These are phyloP conservation scores for Byssoonygena ceratinophila DNA, from an alignment of 2,329 filamentous ascomycete species.

Conservation along the genomic window DNA sequence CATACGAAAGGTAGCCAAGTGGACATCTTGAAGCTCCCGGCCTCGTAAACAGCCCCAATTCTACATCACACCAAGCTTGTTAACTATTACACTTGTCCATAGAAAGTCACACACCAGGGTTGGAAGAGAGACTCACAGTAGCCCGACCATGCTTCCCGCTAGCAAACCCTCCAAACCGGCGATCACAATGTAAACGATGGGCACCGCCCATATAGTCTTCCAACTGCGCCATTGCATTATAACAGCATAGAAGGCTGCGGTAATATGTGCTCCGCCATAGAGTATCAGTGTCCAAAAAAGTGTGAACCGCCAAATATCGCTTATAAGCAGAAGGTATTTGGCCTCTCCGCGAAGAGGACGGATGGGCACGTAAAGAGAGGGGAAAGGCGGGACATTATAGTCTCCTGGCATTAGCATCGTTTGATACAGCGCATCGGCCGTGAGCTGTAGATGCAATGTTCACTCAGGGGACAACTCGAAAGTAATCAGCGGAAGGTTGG, in stretches of 20 bases:
- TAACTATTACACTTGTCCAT: neutral
- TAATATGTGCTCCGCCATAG: conserved; percentile 63
- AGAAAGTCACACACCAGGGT: too few relatives aligned
- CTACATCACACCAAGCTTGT: conserved; percentile 34
- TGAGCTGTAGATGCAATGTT: neutral
- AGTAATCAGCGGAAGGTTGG: neutral
- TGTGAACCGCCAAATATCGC: conserved; percentile 79
- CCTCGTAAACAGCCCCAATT: conserved; percentile 66
- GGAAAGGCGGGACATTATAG: conserved; percentile 64
- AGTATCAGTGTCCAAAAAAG: conserved; percentile 75
- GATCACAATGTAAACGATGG: conserved; percentile 58
- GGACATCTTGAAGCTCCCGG: conserved; percentile 80
- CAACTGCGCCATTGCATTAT: conserved; percentile 51
- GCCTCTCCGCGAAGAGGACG: conserved; percentile 46
- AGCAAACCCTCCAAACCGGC: conserved; percentile 67
- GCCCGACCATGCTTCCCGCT: conserved; percentile 64
- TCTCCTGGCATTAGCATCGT: conserved; percentile 28
- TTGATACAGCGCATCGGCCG: neutral
- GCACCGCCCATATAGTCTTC: conserved; percentile 55
- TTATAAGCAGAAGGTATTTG: conserved; percentile 59
- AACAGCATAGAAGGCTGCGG: conserved; percentile 60
- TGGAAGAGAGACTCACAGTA: conserved; percentile 1
- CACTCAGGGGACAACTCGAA: too few relatives aligned
- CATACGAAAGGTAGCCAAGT: conserved; percentile 90
- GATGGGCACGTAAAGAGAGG: conserved; percentile 68